A percentile compares a stretch with the other conserved stretches of the same genome.
Evolutionary conservation across 345 rosid genomes (phyloP).

Genomic region (Syzygium aqueum): DNA sequence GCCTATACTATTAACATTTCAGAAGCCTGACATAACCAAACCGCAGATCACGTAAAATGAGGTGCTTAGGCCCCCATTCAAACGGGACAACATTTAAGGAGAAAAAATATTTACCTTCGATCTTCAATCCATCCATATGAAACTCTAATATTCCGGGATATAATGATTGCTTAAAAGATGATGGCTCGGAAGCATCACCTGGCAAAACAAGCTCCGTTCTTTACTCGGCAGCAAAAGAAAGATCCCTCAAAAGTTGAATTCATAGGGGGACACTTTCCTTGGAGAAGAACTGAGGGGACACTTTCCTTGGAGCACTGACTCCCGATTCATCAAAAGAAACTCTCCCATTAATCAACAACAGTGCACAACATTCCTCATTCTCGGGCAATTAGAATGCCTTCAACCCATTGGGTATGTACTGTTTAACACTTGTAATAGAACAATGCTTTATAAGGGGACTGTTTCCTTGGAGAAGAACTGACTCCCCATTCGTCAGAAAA

Average conservation of each 20-base stretch:
- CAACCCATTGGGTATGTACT: neutral
- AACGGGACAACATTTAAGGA: neutral
- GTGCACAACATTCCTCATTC: neutral
- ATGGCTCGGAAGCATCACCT: neutral
- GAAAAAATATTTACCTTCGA: neutral
- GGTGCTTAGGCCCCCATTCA: neutral
- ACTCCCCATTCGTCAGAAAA: neutral
- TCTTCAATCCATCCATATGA: neutral
- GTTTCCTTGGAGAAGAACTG: neutral
- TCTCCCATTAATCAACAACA: neutral
- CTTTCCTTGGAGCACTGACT: neutral
- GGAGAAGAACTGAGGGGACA: neutral
- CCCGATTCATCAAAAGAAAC: neutral
- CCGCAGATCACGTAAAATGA: neutral
- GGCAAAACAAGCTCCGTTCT: fast-evolving
- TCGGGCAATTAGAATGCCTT: fast-evolving
- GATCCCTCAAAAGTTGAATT: neutral
- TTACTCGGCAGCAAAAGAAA: neutral
- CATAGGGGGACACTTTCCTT: neutral
- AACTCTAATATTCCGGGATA: neutral
- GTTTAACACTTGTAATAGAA: neutral
- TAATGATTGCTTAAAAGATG: neutral
- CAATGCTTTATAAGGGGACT: neutral
- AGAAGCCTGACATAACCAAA: neutral
- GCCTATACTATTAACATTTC: neutral